Base-by-base conservation (phyloP, 2,329 filamentous ascomycete genomes). In the Lasiodiplodia sp. region DNA sequence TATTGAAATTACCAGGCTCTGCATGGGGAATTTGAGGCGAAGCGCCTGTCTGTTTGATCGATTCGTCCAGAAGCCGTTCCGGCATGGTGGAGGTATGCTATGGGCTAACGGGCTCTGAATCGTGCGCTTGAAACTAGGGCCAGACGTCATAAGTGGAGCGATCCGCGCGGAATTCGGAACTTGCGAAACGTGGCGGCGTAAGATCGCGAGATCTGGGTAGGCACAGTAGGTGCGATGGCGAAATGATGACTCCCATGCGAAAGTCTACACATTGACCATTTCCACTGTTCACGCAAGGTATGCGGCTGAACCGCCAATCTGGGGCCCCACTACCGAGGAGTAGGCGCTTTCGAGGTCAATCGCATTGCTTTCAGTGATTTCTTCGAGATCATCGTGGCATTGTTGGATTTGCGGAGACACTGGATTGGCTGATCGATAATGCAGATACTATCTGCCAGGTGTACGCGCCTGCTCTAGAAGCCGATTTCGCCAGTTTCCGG, bases 101-200 rank as follows among this genome's bases (percentile, higher is more conserved):
- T 12, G 31, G 23, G 47, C 28, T 28, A 52, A 38, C n/a, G 2
- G 28, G 28, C 23, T 2, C 23, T 23, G 23, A 23, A 23, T 23
- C 23, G 23, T 23, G 23, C 44, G 14, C 31, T n/a, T n/a, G n/a
- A n/a, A 11, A 23, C 3, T 8, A 23, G 44, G 47, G 18, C 38
- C 44, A 63, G 12, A 51, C 58, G 58, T 63, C 44, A 63, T 52
- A 8, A 11, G 60, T 64, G 44, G 60, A 38, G n/a, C 58, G 31
- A 21, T 28, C 34, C 16, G 40, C 40, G 21, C 34, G 21, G 28
- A 4, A 52, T 64, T n/a, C 47, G 47, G 60, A 11, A n/a, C 47
- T 23, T 7, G 7, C 49, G 58, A 63, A 63, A 63, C 40, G 40
- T 51, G 47, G 47, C 60, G 37, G 23, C 37, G 18, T n/a, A 47